A percentile compares a stretch with the other conserved stretches of the same genome.
phyloP scores from a whole-genome alignment of 228 moss, liverwort and hornwort genomes.

The Sphagnum fallax region DNA sequence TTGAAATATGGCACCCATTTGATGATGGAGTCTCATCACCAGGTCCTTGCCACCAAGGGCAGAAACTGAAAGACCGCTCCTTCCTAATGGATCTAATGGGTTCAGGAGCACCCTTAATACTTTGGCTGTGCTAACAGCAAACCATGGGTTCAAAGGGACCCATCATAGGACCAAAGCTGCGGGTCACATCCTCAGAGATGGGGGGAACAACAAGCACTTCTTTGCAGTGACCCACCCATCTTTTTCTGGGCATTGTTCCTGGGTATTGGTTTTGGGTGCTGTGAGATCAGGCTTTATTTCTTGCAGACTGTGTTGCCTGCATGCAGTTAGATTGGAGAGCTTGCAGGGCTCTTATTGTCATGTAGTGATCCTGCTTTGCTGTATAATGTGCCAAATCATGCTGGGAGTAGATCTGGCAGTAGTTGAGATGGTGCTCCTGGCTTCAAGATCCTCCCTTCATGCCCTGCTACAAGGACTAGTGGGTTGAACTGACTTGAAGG shows the following conservation, averaged over 20 bases:
- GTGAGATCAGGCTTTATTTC: constrained; percentile 69
- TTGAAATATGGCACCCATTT: background rate
- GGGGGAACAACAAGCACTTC: constrained; percentile 72
- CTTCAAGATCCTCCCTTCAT: constrained; percentile 64
- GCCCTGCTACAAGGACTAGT: constrained; percentile 70
- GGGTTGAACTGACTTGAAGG: constrained; percentile 49
- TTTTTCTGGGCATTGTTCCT: constrained; percentile 61
- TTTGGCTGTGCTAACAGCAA: constrained; percentile 64
- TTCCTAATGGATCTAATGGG: constrained; percentile 4
- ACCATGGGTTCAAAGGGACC: constrained; percentile 52
- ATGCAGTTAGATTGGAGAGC: constrained; percentile 93
- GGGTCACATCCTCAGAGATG: constrained; percentile 44
- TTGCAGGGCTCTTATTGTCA: constrained; percentile 82
- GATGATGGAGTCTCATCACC: constrained; percentile 24
- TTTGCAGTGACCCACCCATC: constrained; percentile 36
- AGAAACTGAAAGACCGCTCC: constrained; percentile 27
- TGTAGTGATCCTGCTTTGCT: constrained; percentile 46
- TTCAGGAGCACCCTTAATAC: constrained; percentile 39
- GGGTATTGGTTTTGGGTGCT: constrained; percentile 78
- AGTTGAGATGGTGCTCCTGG: constrained; percentile 61
- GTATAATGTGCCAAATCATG: constrained; percentile 70
- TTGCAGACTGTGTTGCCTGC: constrained; percentile 85
- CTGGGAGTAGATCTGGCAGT: constrained; percentile 67
- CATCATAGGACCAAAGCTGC: constrained; percentile 28
- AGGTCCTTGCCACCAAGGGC: constrained; percentile 9